These are phyloP conservation scores for Magnaporthiopsis rhizophila DNA, from an alignment of 2,329 filamentous ascomycete genomes.

Conservation along the genomic window DNA sequence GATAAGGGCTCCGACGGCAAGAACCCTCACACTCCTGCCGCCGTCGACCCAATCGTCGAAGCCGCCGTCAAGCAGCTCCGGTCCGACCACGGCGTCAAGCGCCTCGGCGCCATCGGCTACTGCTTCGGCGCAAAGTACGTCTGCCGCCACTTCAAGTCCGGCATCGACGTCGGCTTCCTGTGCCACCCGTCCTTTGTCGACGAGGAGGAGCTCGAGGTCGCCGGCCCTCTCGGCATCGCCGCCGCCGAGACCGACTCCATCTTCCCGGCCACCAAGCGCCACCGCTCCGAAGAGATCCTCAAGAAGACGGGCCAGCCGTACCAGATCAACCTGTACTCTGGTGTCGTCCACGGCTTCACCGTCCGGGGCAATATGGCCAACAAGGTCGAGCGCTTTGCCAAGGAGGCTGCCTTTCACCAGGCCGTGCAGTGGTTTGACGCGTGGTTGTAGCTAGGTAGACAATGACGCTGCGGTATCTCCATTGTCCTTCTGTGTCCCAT, in stretches of 20 bases:
- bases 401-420: constrained; percentile 75
- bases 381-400: constrained; percentile 56
- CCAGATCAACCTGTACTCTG: constrained; percentile 70
- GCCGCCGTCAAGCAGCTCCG: constrained; percentile 49
- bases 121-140: constrained; percentile 75
- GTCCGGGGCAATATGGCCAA: constrained; percentile 57
- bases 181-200: constrained; percentile 74
- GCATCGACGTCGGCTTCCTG: constrained; percentile 62
- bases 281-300: constrained; percentile 58
- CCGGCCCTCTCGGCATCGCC: constrained; percentile 62
- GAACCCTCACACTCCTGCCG: constrained; percentile 37
- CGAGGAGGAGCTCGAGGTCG: constrained; percentile 55
- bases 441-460: constrained; percentile 29
- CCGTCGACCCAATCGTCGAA: constrained; percentile 40
- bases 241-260: constrained; percentile 57
- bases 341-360: constrained; percentile 66
- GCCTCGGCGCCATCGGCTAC: constrained; percentile 60
- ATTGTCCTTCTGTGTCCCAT: too few relatives aligned
- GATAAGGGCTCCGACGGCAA: constrained; percentile 36
- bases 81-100: constrained; percentile 45
- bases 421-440: constrained; percentile 70
- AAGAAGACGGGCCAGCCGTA: constrained; percentile 50
- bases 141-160: constrained; percentile 54
- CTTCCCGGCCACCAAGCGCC: constrained; percentile 55
- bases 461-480: too few relatives aligned